Evolutionary conservation across 495 filamentous ascomycete species (phyloP).

Genomic region (Rhypophila decipiens): DNA sequence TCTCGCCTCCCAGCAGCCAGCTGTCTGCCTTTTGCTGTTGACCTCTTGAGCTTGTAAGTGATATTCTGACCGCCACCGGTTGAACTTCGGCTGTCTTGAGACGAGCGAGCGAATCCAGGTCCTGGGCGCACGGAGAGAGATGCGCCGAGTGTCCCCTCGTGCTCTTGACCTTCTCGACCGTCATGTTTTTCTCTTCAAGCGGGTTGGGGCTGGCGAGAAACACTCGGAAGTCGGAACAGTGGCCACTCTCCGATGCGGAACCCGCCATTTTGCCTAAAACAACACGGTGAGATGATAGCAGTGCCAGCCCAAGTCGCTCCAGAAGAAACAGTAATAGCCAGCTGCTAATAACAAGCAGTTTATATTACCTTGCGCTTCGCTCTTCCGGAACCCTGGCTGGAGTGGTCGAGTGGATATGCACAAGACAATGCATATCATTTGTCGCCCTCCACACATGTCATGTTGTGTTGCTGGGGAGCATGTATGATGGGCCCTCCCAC

Average conservation of each 20-base stretch:
- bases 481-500: no score
- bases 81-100: no score
- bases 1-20: not conserved
- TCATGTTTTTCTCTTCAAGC: not conserved
- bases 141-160: conserved; percentile 10
- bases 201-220: not conserved
- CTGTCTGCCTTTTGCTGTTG: no score
- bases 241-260: not conserved
- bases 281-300: conserved; percentile 1
- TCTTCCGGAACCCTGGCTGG: not conserved
- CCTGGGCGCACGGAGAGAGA: conserved; percentile 8
- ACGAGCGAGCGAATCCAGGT: not conserved
- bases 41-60: no score
- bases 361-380: not conserved
- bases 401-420: no score
- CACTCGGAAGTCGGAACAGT: not conserved
- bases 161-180: conserved; percentile 9
- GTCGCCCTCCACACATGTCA: no score
- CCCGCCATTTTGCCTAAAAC: conserved; percentile 6
- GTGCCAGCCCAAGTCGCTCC: not conserved
- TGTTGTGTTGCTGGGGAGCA: no score
- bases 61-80: no score
- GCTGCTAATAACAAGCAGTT: not conserved
- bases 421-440: no score
- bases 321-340: no score